Evolutionary conservation across 441 rosid genomes (phyloP).

Genomic region (Arabidopsis hybrid): DNA sequence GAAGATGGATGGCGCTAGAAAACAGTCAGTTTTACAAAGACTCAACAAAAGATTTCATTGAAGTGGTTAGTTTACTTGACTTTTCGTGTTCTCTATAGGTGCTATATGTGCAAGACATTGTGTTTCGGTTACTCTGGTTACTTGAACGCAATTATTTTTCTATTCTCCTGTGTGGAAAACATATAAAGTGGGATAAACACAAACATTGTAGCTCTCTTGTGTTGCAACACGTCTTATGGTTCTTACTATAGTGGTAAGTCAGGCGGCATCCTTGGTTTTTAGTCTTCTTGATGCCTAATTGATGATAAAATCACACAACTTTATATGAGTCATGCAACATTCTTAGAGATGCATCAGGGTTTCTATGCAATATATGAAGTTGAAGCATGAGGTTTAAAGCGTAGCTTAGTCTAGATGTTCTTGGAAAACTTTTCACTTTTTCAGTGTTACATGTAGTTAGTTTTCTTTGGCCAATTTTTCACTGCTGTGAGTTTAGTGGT

Average conservation of each 20-base stretch:
- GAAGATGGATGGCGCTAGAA: conserved; percentile 70
- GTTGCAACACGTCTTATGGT: conserved; percentile 30
- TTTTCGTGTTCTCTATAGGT: conserved; percentile 26
- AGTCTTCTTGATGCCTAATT: conserved; percentile 25
- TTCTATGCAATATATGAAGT: conserved; percentile 3
- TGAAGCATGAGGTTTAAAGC: conserved; percentile 21
- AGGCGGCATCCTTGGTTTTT: conserved; percentile 17
- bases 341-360: conserved; percentile 13
- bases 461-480: conserved; percentile 12
- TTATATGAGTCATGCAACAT: conserved; percentile 7
- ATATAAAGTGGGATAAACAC: conserved; percentile 15
- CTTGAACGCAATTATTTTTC: conserved; percentile 13
- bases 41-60: conserved; percentile 53
- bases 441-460: neutral
- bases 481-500: conserved; percentile 9
- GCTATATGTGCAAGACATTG: conserved; percentile 22
- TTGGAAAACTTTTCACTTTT: neutral
- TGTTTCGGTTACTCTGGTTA: conserved; percentile 31
- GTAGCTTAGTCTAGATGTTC: conserved; percentile 31
- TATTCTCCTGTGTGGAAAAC: neutral
- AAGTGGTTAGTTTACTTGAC: conserved; percentile 67
- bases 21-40: conserved; percentile 59
- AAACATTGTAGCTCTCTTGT: conserved; percentile 23
- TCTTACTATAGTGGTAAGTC: conserved; percentile 23
- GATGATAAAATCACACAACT: conserved; percentile 24